A percentile compares a stretch with the other conserved stretches of the same genome.
Conservation (phyloP, 2,329 filamentous ascomycete species). For the Penicillium sp. region DNA sequence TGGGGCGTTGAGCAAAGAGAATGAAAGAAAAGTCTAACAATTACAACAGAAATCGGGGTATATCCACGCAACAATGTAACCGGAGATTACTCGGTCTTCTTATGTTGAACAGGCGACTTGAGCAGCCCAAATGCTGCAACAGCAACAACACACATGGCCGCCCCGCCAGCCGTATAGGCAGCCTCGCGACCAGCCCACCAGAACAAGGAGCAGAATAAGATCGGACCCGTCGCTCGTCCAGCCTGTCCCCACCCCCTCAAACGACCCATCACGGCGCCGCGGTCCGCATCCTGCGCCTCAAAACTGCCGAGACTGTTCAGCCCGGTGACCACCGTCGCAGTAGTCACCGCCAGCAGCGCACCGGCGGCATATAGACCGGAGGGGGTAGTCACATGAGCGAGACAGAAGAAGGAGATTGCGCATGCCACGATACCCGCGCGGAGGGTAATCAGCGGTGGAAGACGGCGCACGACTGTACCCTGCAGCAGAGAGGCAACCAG, state of each 20-base stretch:
- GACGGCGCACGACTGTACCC: slow-evolving; percentile 82
- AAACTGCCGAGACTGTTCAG: slow-evolving; percentile 90
- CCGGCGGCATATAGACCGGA: slow-evolving; percentile 77
- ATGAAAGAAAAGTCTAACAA: too few relatives aligned
- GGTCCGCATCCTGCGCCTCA: slow-evolving; percentile 76
- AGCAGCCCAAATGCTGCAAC: slow-evolving; percentile 70
- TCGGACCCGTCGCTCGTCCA: slow-evolving; percentile 79
- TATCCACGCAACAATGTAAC: too few relatives aligned
- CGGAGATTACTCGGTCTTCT: slow-evolving; percentile 1
- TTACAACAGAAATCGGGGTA: too few relatives aligned
- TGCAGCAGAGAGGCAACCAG: slow-evolving; percentile 90
- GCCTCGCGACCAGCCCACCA: slow-evolving; percentile 95
- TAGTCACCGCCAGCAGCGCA: slow-evolving; percentile 82
- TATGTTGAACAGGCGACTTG: slow-evolving; percentile 57
- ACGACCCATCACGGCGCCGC: slow-evolving; percentile 83
- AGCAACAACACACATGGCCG: slow-evolving; percentile 75
- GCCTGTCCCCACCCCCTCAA: slow-evolving; percentile 81
- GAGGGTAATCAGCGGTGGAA: slow-evolving; percentile 78
- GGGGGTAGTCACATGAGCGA: slow-evolving; percentile 69
- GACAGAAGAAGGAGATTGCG: slow-evolving; percentile 75
- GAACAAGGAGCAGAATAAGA: slow-evolving; percentile 92
- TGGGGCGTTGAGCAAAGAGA: too few relatives aligned
- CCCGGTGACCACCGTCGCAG: slow-evolving; percentile 90
- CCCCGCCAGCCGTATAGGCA: slow-evolving; percentile 79
- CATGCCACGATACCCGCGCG: slow-evolving; percentile 77